Base-by-base conservation (phyloP, 2,329 filamentous ascomycete species). In the Diplodia sapinea region DNA sequence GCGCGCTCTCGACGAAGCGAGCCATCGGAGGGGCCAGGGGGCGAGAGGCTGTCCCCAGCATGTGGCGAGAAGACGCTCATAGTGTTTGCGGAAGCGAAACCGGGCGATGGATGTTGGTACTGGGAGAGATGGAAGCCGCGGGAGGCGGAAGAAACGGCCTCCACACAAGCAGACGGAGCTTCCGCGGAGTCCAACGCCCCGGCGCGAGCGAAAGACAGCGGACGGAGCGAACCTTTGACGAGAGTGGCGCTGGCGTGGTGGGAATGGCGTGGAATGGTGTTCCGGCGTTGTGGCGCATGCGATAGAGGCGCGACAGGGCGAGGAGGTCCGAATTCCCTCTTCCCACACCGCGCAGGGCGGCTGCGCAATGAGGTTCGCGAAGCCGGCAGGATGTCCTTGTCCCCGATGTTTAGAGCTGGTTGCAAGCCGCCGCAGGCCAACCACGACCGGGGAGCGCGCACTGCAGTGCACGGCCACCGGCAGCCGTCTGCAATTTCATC, bases 1-100 rank as follows among this genome's bases (percentile, higher is more conserved):
- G 68, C 68, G 29, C 68, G 59, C 55, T 69, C 66, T 29, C 68
- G 66, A 17, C 68, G 68, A 17, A 55, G 36, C 13, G 57, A 31
- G 49, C 56, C 36, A 20, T 62, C 65, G 17, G 36, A 33, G 13
- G 55, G 47, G 17, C 59, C 64, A 50, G 40, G 43, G 23, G 64
- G 54, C 29, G 64, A 66, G 7, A 54, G 52, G 13, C 43, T 54
- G 47, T n/a, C 56, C 9, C 47, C 36, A 12, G 40, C 36, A 26
- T 36, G 8, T 38, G 65, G 56, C 36, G 65, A 67, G 49, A 54
- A 54, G 55, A 47, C 47, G 47, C 65, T 67, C 65, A 67, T 67
- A 29, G 64, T 40, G 31, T 50, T 23, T 52, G 65, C 17, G 47
- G 20, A n/a, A n/a, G 49, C 33, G 49, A 9, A 50, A 17, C 43